Evolutionary conservation across 768 basidiomycete genomes (phyloP), one percentile per base, ranked within the genome.

Genomic region (Boletus pseudo-olivaceus): DNA sequence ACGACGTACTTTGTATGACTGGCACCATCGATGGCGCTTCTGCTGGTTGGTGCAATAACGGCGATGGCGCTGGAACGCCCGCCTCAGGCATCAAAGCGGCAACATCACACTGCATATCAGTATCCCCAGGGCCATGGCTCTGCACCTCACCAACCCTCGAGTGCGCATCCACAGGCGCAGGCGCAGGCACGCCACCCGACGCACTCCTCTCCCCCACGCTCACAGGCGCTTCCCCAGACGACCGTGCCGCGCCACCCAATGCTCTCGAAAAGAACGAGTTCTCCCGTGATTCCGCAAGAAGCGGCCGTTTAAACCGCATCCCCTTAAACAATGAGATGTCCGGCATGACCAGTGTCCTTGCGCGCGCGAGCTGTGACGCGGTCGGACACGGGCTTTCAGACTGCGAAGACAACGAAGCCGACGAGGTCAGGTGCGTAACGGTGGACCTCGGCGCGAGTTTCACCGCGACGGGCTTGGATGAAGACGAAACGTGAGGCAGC

Each of bases 241-340:
- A 17, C 7, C 47, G 49, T 3, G 15, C 7, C 7, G 12, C 29
- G 10, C 59, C 37, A 20, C 5, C 42, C 54, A 68, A 35, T 7
- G 53, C 67, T 23, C 67, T 57, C 23, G 67, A 67, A 41, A 67
- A 67, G 53, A 67, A 69, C 4, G 62, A 5, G 14, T 61, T 62
- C 12, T 61, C 60, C 7, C 60, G 35, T 26, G 29, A 39, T 20
- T 57, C 57, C 0, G 35, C 23, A 23, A 23, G 46, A 26, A 39
- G 32, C 6, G 56, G 40, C 7, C 67, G 60, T 42, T 53, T 68
- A 44, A 62, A 67, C 45, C 67, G 56, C 2, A 64, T 39, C 1
- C 60, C 51, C 42, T 53, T 54, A 49, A 62, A 68, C 32, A 20
- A 58, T 19, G 66, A 68, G 19, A 67, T 56, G 26, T 67, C 60